Evolutionary conservation across 23 red algal genomes (phyloP).

Genomic region (Porphyridium purpureum): DNA sequence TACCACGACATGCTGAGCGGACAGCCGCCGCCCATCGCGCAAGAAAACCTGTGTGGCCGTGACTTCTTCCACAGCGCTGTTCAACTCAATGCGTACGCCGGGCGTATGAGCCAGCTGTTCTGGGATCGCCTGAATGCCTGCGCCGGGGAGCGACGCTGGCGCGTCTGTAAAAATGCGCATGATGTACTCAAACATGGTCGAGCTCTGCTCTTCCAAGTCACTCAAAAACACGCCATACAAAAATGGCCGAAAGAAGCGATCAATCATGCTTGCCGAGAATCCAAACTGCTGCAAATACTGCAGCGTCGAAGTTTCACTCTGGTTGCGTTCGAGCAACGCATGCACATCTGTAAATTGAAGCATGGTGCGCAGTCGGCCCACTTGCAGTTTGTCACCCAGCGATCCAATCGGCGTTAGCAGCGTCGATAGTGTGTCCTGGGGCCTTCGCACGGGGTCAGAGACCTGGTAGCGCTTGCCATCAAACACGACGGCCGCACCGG

Average conservation of each 20-base stretch:
- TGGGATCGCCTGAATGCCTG: slow-evolving; percentile 56
- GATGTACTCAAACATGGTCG: slow-evolving; percentile 66
- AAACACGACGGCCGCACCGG: slow-evolving; percentile 57
- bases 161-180: slow-evolving; percentile 57
- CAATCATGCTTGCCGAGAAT: slow-evolving; percentile 42
- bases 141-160: slow-evolving; percentile 48
- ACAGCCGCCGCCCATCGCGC: no score
- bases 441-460: slow-evolving; percentile 54
- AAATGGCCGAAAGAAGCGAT: slow-evolving; percentile 85
- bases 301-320: slow-evolving; percentile 7
- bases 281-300: not conserved
- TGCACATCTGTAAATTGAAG: not conserved
- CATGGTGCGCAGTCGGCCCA: slow-evolving; percentile 29
- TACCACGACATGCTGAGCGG: slow-evolving; percentile 23
- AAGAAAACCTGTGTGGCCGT: not conserved
- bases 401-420: slow-evolving; percentile 11
- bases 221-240: slow-evolving; percentile 87
- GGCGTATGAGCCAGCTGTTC: no score
- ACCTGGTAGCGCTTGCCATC: slow-evolving; percentile 25
- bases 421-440: not conserved
- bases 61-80: slow-evolving; percentile 13
- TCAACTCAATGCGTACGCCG: slow-evolving; percentile 27
- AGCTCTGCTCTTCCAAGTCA: slow-evolving; percentile 43
- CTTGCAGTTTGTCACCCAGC: slow-evolving; percentile 59
- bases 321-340: not conserved